Conservation (phyloP, 2,329 filamentous ascomycete species). For the Scedosporium dehoogii region DNA sequence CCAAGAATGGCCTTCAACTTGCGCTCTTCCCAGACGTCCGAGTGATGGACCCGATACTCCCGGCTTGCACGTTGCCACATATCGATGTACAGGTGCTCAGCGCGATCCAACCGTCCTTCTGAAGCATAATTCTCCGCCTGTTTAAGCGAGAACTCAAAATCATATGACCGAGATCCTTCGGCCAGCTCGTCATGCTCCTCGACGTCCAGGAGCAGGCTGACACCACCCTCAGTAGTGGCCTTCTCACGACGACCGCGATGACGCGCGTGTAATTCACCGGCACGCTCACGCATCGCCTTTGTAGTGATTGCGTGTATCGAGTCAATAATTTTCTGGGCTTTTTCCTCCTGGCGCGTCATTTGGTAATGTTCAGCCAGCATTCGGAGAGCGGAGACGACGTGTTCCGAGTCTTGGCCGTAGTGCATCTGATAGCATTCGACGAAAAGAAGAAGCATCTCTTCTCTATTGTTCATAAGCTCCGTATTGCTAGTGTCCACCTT, state of each 20-base stretch:
- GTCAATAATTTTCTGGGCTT: slow-evolving; percentile 8
- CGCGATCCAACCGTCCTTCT: slow-evolving; percentile 20
- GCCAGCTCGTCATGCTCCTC: slow-evolving; percentile 28
- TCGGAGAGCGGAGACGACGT: slow-evolving; percentile 8
- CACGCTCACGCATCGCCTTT: slow-evolving; percentile 12
- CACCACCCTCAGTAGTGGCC: slow-evolving; percentile 9
- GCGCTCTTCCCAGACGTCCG: slow-evolving; percentile 33
- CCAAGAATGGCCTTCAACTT: slow-evolving; percentile 34
- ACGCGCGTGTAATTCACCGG: slow-evolving; percentile 18
- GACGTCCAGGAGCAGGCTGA: slow-evolving; percentile 26
- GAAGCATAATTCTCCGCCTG: slow-evolving; percentile 26
- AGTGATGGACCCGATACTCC: slow-evolving; percentile 29
- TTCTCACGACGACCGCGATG: slow-evolving; percentile 16
- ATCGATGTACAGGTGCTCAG: slow-evolving; percentile 36
- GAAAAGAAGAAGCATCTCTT: slow-evolving; percentile 7
- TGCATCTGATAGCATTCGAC: slow-evolving; percentile 12
- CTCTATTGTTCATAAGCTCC: slow-evolving; percentile 18
- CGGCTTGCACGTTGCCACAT: slow-evolving; percentile 40
- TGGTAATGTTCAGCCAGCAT: slow-evolving; percentile 10
- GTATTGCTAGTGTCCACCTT: neutral
- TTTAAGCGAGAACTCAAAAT: slow-evolving; percentile 8
- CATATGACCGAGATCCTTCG: slow-evolving; percentile 14
- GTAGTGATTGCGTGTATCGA: slow-evolving; percentile 15
- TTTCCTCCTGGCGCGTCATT: slow-evolving; percentile 9
- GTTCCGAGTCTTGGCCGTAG: slow-evolving; percentile 10